Conservation (phyloP, 768 basidiomycete species). For the Trametes cubensis region DNA sequence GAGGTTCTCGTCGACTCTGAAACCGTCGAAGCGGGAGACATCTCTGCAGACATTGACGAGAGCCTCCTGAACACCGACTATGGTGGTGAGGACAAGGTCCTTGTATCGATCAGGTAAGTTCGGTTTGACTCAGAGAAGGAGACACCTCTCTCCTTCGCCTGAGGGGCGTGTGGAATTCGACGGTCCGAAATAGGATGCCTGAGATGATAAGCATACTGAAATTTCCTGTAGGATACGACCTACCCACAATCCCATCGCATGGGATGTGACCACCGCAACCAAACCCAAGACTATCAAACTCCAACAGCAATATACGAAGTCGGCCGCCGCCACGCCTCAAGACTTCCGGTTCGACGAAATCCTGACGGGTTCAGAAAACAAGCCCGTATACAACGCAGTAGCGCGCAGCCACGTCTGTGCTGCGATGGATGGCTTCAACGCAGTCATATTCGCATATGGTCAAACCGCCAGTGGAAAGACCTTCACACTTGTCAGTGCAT, state of each 20-base stretch:
- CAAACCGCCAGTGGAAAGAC: conserved; percentile 87
- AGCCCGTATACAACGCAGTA: conserved; percentile 74
- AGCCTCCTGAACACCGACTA: conserved; percentile 54
- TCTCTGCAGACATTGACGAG: conserved; percentile 72
- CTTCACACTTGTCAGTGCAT: conserved; percentile 56
- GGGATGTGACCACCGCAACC: conserved; percentile 47
- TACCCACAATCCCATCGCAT: conserved; percentile 52
- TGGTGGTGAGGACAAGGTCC: conserved; percentile 82
- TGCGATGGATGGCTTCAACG: conserved; percentile 96
- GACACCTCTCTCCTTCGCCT: neutral
- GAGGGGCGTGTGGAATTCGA: too few species aligned
- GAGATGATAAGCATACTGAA: neutral
- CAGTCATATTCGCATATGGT: conserved; percentile 92
- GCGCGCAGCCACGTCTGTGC: conserved; percentile 82
- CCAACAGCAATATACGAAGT: conserved; percentile 56
- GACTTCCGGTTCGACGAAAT: conserved; percentile 76
- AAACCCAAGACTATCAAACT: conserved; percentile 60
- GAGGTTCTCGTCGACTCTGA: conserved; percentile 76
- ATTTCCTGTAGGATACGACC: conserved; percentile 59
- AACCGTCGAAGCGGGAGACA: conserved; percentile 67
- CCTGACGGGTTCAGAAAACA: conserved; percentile 78
- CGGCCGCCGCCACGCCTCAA: conserved; percentile 40
- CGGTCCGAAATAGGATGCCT: too few species aligned
- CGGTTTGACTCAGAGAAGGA: neutral
- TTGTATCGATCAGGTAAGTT: conserved; percentile 76